Evolutionary conservation across 106 monocot genomes (phyloP), one percentile per base, ranked within the genome.

Genomic region (Iris macrosiphon): DNA sequence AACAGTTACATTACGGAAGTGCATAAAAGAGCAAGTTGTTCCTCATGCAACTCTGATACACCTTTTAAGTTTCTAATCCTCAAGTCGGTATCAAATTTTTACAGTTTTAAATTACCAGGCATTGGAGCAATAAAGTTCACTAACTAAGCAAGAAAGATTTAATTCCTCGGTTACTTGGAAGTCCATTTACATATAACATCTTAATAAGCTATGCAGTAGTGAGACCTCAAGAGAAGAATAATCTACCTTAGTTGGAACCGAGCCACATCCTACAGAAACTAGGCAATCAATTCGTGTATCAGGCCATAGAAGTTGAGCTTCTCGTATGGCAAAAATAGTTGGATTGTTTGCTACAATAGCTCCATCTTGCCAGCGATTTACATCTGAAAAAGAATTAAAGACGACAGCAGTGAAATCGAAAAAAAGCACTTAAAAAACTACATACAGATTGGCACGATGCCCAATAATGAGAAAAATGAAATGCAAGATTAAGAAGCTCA

Each of bases 291-390:
- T 91, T 40, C 53, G 62, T 32, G 83, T 59, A 69, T 98, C 96
- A 26, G 96, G 96, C 96, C 96, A 98, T 67, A 98, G 71, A 63
- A 98, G 76, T 48, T 98, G 89, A 41, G 96, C 90, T 63, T 98
- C 96, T 76, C 90, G 86, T 34, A 98, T 80, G 1, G 96, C 86
- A 80, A 98, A 83, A n/a, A 90, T 77, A 4, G 96, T 91, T 40
- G 96, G 96, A 73, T 98, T 98, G 66, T 98, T 98, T 23, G 79
- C 96, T 51, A 98, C 83, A 83, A 98, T 98, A 64, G 96, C 96
- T 54, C 96, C 96, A 87, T 98, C 96, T 72, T 98, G 96, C 96
- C 96, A 98, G 0, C 96, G 82, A 63, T 83, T 79, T 51, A 83
- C 58, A 80, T 81, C 96, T 98, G 64, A 48, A 65, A 48, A 12